A percentile compares a stretch with the other conserved stretches of the same genome.
Conservation (phyloP, 495 filamentous ascomycete genomes). For the Neurospora sp. region DNA sequence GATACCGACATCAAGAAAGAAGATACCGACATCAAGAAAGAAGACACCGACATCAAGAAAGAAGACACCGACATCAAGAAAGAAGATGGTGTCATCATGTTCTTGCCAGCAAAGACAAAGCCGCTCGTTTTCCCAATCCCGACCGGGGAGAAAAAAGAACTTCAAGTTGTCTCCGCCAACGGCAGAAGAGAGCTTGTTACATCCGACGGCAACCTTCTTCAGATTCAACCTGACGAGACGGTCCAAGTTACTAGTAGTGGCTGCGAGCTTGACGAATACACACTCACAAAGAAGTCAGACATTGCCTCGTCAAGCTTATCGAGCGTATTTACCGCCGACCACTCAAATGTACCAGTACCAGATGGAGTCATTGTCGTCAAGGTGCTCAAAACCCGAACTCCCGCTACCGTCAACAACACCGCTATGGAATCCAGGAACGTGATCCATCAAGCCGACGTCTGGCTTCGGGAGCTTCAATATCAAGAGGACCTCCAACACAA, state of each 20-base stretch:
- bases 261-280: constrained; percentile 34
- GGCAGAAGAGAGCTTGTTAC: constrained; percentile 14
- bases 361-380: constrained; percentile 39
- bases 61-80: constrained; percentile 12
- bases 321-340: constrained; percentile 39
- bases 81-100: constrained; percentile 37
- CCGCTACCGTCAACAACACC: constrained; percentile 22
- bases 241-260: constrained; percentile 28
- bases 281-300: constrained; percentile 34
- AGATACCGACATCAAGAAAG: constrained; percentile 10
- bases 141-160: constrained; percentile 31
- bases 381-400: constrained; percentile 34
- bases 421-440: constrained; percentile 33
- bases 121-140: constrained; percentile 33
- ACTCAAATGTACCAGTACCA: constrained; percentile 33
- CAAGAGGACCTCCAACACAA: constrained; percentile 37
- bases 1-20: constrained; percentile 1
- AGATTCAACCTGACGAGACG: constrained; percentile 32
- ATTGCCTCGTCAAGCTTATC: constrained; percentile 36
- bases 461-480: constrained; percentile 38
- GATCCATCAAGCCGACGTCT: constrained; percentile 40
- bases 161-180: constrained; percentile 22
- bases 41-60: constrained; percentile 11
- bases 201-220: constrained; percentile 26
- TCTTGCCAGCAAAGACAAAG: constrained; percentile 32